phyloP scores from a whole-genome alignment of 345 rosid genomes.

The Arabis alpina region DNA sequence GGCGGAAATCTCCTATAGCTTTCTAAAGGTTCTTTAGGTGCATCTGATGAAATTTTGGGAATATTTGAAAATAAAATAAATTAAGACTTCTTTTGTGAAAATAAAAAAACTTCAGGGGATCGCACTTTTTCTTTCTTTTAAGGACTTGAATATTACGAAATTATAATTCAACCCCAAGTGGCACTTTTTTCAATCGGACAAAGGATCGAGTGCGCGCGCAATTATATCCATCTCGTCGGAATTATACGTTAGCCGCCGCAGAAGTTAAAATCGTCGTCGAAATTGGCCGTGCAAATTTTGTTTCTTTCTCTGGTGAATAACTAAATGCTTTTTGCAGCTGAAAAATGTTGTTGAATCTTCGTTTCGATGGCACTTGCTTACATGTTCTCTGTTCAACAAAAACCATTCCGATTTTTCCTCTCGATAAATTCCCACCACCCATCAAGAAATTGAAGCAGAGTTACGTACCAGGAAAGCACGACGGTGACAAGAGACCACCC shows the following conservation, averaged over 20 bases:
- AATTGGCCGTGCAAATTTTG: neutral
- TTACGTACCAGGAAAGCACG: slow-evolving; percentile 44
- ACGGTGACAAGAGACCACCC: slow-evolving; percentile 23
- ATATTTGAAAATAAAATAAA: too few relatives aligned
- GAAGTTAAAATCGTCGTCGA: neutral
- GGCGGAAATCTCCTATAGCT: too few relatives aligned
- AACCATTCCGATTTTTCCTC: slow-evolving; percentile 51
- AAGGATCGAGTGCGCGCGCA: slow-evolving; percentile 29
- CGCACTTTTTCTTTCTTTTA: slow-evolving; percentile 52
- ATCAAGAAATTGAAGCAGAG: slow-evolving; percentile 41
- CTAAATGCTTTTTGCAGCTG: slow-evolving; percentile 27
- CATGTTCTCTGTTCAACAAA: slow-evolving; percentile 50
- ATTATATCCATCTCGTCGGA: slow-evolving; percentile 32
- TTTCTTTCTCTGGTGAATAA: neutral
- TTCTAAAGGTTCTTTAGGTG: too few relatives aligned
- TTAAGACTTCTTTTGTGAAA: neutral
- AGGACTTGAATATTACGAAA: slow-evolving; percentile 54
- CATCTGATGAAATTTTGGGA: too few relatives aligned
- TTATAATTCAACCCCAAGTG: neutral
- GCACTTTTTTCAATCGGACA: slow-evolving; percentile 5
- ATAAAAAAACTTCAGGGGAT: slow-evolving; percentile 2
- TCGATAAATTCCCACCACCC: slow-evolving; percentile 48
- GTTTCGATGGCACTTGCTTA: slow-evolving; percentile 55
- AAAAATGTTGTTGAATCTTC: slow-evolving; percentile 65
- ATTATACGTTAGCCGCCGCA: slow-evolving; percentile 3